phyloP scores from a whole-genome alignment of 1,139 yeast species.

The Hemisphaericaspora xylanilytica region DNA sequence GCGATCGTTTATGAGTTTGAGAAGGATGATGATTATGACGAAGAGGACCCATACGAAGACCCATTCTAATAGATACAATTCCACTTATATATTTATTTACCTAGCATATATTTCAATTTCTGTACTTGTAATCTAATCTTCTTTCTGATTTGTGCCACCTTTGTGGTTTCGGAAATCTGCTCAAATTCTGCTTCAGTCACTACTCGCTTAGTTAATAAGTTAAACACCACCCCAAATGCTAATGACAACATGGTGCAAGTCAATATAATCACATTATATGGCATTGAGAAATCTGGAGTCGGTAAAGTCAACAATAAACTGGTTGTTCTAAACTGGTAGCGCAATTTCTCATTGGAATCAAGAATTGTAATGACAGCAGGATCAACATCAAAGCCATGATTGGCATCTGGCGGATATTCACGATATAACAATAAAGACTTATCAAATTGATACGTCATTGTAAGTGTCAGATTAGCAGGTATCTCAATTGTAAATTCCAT shows the following conservation, averaged over 20 bases:
- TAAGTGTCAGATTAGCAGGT: slow-evolving; percentile 63
- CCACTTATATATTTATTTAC: neutral
- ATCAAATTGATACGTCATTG: slow-evolving; percentile 77
- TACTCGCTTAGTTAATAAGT: slow-evolving; percentile 69
- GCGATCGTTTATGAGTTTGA: slow-evolving; percentile 94
- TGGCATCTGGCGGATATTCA: slow-evolving; percentile 99
- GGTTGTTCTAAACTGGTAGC: slow-evolving; percentile 75
- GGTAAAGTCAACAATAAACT: slow-evolving; percentile 83
- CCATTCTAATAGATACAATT: slow-evolving; percentile 53
- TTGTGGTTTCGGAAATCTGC: slow-evolving; percentile 24
- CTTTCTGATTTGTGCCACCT: slow-evolving; percentile 22
- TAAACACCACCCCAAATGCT: slow-evolving; percentile 84
- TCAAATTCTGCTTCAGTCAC: slow-evolving; percentile 80
- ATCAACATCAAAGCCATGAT: slow-evolving; percentile 93
- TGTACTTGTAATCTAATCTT: slow-evolving; percentile 9
- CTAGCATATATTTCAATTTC: slow-evolving; percentile 1
- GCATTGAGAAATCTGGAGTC: slow-evolving; percentile 99
- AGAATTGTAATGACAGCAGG: slow-evolving; percentile 75
- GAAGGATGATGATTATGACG: slow-evolving; percentile 86
- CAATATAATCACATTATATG: slow-evolving; percentile 92
- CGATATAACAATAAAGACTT: slow-evolving; percentile 80
- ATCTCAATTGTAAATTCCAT: slow-evolving; percentile 63
- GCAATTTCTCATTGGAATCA: slow-evolving; percentile 19
- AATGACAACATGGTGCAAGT: slow-evolving; percentile 93
- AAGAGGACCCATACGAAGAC: slow-evolving; percentile 96